Evolutionary conservation across 2,329 filamentous ascomycete species (phyloP), one percentile per base, ranked within the genome.

Genomic region (Aspergillus sp.): DNA sequence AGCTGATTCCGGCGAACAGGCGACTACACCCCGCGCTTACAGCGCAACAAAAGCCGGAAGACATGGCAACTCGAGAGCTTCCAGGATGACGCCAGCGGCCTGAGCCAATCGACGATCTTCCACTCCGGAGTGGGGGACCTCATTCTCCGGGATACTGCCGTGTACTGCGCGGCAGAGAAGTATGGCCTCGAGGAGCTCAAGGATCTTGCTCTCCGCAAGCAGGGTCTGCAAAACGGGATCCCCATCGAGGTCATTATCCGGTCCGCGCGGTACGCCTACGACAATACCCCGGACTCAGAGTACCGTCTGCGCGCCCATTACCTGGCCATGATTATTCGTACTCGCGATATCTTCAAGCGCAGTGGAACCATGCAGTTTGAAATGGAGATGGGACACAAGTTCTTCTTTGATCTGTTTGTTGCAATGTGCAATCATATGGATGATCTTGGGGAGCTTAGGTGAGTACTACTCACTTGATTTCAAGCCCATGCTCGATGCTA

Each of bases 321-420:
- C 85, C 89, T 98, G 79, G 92, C 93, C 77, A 87, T 97, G 80
- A 96, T 97, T 81, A 97, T 97, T 84, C 90, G 93, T 83, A 94
- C 91, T 85, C 92, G 94, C 80, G 93, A 93, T 84, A 97, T 92
- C 74, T 97, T 98, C 81, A 97, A 97, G 89, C 89, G 91, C 81
- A 97, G 93, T 83, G 93, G 93, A 81, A 97, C 93, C 80, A 96
- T 97, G 93, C 93, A 97, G 86, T 90, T 91, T 83, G 93, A 97
- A 84, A 97, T 98, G 93, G 92, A 97, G 84, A 88, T 88, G 80
- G 93, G 93, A 78, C 93, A 87, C 81, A 93, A 93, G 85, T 85
- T 97, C 82, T 97, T 95, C 86, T 98, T 98, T 83, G 93, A 97
- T 85, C 84, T 98, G 80, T 98, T 97, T 80, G 93, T 97, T 77